phyloP scores from a whole-genome alignment of 805 yeast species.

The Metschnikowia arizonensis region DNA sequence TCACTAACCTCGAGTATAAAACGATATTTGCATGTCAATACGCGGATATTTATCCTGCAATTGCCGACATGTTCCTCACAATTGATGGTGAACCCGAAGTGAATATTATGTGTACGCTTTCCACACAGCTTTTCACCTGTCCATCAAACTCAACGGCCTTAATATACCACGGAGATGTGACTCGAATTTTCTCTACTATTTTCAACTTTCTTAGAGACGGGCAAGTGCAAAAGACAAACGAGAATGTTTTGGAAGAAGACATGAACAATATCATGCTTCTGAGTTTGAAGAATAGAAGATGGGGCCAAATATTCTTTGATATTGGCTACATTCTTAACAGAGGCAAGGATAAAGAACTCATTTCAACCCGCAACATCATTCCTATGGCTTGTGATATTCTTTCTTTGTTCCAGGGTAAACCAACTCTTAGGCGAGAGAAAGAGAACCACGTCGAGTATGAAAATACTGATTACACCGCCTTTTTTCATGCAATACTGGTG shows the following conservation, averaged over 20 bases:
- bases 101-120: conserved; percentile 66
- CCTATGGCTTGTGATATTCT: conserved; percentile 62
- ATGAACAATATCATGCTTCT: conserved; percentile 16
- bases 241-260: conserved; percentile 36
- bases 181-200: conserved; percentile 57
- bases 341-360: conserved; percentile 49
- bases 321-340: conserved; percentile 73
- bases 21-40: conserved; percentile 69
- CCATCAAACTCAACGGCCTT: conserved; percentile 72
- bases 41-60: conserved; percentile 74
- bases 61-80: conserved; percentile 64
- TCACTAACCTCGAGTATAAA: conserved; percentile 56
- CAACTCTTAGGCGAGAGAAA: conserved; percentile 70
- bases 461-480: conserved; percentile 72
- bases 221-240: conserved; percentile 28
- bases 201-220: conserved; percentile 59
- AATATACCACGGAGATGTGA: conserved; percentile 59
- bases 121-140: conserved; percentile 86
- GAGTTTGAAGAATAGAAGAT: conserved; percentile 61
- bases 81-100: conserved; percentile 87
- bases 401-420: conserved; percentile 70
- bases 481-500: conserved; percentile 64
- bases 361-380: conserved; percentile 46
- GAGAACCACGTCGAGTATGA: conserved; percentile 87
- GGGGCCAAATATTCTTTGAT: conserved; percentile 78